These are phyloP conservation scores for Xylaria flabelliformis DNA, from an alignment of 495 filamentous ascomycete genomes.

Conservation along the genomic window DNA sequence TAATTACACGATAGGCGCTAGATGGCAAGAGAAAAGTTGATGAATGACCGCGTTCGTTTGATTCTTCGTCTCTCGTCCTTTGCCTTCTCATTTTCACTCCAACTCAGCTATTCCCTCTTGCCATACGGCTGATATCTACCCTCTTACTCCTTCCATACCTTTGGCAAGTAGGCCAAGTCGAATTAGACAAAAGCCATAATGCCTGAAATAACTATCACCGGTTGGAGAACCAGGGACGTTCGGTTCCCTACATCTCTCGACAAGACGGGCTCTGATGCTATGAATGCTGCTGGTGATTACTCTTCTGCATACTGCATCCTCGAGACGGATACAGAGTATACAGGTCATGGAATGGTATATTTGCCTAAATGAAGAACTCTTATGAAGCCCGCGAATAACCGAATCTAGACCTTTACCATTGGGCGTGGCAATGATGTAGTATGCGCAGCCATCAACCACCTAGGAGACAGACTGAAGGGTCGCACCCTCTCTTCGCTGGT, in stretches of 20 bases:
- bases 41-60: neutral
- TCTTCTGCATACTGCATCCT: slow-evolving; percentile 92
- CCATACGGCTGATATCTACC: neutral
- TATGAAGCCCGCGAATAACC: slow-evolving; percentile 23
- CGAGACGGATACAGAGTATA: slow-evolving; percentile 72
- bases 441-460: slow-evolving; percentile 78
- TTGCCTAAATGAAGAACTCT: neutral
- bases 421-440: slow-evolving; percentile 95
- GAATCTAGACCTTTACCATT: slow-evolving; percentile 85
- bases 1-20: slow-evolving; percentile 2
- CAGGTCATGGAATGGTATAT: slow-evolving; percentile 88
- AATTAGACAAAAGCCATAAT: slow-evolving; percentile 35
- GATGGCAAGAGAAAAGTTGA: neutral
- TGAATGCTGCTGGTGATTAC: slow-evolving; percentile 96
- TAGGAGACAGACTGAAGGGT: slow-evolving; percentile 74
- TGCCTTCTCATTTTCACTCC: neutral
- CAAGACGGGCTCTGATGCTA: slow-evolving; percentile 95
- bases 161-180: neutral
- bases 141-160: neutral
- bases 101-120: neutral
- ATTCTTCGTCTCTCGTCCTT: neutral
- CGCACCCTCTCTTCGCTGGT: slow-evolving; percentile 78
- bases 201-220: slow-evolving; percentile 78
- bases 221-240: slow-evolving; percentile 81
- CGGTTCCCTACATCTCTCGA: slow-evolving; percentile 94